Conservation (phyloP, 2,329 filamentous ascomycete genomes). For the Elsinoe perseae region DNA sequence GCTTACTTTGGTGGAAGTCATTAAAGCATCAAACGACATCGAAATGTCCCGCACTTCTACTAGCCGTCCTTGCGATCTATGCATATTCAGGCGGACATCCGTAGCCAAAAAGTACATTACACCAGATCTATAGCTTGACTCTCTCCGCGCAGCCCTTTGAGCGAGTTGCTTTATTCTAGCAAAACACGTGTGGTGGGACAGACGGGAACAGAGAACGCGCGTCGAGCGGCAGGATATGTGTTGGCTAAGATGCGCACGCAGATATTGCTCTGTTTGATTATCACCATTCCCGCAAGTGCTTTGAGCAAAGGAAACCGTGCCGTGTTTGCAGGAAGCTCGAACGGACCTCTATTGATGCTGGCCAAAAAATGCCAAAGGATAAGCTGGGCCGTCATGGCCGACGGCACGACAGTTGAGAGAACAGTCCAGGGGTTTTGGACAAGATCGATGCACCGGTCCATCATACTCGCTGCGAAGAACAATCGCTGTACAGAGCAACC, state of each 20-base stretch:
- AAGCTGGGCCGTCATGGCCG: background rate
- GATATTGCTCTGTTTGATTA: background rate
- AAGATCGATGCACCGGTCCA: background rate
- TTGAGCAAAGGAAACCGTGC: background rate
- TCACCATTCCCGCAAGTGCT: background rate
- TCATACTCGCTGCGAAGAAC: background rate
- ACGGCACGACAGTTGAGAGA: background rate
- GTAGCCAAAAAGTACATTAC: background rate
- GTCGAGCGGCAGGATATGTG: background rate
- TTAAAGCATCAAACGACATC: background rate
- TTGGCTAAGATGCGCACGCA: background rate
- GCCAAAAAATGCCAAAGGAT: background rate
- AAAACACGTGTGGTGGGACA: background rate
- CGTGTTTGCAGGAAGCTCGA: conserved; percentile 1
- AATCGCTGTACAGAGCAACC: background rate
- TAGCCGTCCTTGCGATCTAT: background rate
- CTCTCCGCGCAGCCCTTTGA: background rate
- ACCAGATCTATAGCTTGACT: background rate
- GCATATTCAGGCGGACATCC: background rate
- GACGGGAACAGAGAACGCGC: background rate
- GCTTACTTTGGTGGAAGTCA: background rate
- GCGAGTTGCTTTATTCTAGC: background rate
- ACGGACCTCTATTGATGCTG: background rate
- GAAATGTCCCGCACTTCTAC: no score
- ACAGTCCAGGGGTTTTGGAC: background rate